phyloP scores from a whole-genome alignment of 2,329 filamentous ascomycete genomes.

The Epicoccum nigrum region DNA sequence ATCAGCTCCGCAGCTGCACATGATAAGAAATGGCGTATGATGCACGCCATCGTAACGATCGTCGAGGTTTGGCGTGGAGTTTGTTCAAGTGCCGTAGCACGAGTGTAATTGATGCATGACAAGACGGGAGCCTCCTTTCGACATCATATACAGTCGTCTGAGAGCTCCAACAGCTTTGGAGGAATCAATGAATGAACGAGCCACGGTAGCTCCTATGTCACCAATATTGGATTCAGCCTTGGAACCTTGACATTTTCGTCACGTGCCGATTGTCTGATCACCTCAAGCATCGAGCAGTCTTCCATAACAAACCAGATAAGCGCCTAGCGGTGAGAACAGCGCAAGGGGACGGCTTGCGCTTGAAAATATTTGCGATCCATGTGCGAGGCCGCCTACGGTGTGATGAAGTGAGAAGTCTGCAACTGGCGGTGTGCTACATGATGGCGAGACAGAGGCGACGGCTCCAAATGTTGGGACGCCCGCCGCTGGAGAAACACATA shows the following conservation, averaged over 20 bases:
- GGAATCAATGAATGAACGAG: too few relatives aligned
- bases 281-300: neutral
- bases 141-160: neutral
- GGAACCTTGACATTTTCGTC: neutral
- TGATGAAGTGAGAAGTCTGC: conserved; percentile 6
- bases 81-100: neutral
- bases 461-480: conserved; percentile 26
- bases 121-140: neutral
- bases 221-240: neutral
- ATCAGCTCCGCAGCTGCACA: conserved; percentile 5
- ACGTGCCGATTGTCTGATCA: neutral
- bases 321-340: conserved; percentile 8
- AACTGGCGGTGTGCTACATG: conserved; percentile 29
- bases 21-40: conserved; percentile 7
- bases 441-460: conserved; percentile 12
- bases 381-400: neutral
- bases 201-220: neutral
- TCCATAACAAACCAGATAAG: neutral
- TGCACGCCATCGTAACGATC: conserved; percentile 6
- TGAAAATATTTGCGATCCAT: neutral
- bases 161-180: too few relatives aligned
- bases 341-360: neutral
- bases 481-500: conserved; percentile 12
- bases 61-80: neutral
- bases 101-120: neutral